A percentile compares a stretch with the other conserved stretches of the same genome.
Conservation (phyloP, 164 flowering plant species). For the Litsea cubeba region DNA sequence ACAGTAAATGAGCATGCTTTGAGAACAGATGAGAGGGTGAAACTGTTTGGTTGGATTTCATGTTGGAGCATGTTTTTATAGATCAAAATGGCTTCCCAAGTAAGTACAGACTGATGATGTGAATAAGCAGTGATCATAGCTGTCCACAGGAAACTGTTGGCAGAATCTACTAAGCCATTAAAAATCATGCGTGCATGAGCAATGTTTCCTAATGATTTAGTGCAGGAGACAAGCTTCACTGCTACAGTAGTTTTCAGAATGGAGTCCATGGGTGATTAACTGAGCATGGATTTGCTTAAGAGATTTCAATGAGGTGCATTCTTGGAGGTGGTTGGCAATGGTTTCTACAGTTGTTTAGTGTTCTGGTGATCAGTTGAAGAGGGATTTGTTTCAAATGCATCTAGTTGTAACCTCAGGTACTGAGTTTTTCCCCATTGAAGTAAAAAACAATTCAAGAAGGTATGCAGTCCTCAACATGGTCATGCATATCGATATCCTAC, state of each 20-base stretch:
- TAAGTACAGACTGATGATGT: slow-evolving; percentile 9
- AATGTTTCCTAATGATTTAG: slow-evolving; percentile 10
- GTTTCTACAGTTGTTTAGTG: slow-evolving; percentile 2
- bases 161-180: slow-evolving; percentile 4
- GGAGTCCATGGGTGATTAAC: slow-evolving; percentile 8
- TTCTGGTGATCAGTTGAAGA: slow-evolving; percentile 3
- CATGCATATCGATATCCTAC: too few relatives aligned
- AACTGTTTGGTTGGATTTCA: slow-evolving; percentile 8
- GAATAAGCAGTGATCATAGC: slow-evolving; percentile 15
- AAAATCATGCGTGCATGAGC: slow-evolving; percentile 12
- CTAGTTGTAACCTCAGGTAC: neutral
- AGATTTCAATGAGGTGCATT: slow-evolving; percentile 10
- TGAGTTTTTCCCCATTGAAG: neutral
- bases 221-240: slow-evolving; percentile 12
- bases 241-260: slow-evolving; percentile 5
- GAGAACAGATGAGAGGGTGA: slow-evolving; percentile 15
- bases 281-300: slow-evolving; percentile 15
- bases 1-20: slow-evolving; percentile 16
- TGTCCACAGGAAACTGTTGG: slow-evolving; percentile 16
- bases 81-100: slow-evolving; percentile 12
- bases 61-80: slow-evolving; percentile 10
- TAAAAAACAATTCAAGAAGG: neutral
- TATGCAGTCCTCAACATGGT: too few relatives aligned
- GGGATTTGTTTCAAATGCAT: slow-evolving; percentile 11
- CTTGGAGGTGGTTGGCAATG: slow-evolving; percentile 6